Conservation (phyloP, 2,329 filamentous ascomycete species). For the Arthrobotrys conoides region DNA sequence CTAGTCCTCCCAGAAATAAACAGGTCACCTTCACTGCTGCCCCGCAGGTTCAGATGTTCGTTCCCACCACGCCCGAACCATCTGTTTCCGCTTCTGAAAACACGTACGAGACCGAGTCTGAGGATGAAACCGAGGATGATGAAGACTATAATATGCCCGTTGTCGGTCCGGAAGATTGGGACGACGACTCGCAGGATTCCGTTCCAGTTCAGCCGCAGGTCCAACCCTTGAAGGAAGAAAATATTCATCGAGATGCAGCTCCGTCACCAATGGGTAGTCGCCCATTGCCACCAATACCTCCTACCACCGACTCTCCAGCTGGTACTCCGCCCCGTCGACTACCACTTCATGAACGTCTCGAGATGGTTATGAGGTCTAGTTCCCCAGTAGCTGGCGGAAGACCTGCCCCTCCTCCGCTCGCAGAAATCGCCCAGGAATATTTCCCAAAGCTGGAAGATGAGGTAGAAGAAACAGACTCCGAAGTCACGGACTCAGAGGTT, state of each 20-base stretch:
- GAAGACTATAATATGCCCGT: conserved; percentile 85
- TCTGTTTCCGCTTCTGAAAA: conserved; percentile 92
- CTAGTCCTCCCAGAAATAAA: conserved; percentile 85
- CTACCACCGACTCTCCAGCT: conserved; percentile 66
- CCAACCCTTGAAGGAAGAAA: conserved; percentile 68
- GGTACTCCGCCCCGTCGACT: conserved; percentile 53
- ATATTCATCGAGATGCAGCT: conserved; percentile 31
- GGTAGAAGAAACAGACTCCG: conserved; percentile 63
- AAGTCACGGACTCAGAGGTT: conserved; percentile 58
- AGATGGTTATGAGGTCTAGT: conserved; percentile 75
- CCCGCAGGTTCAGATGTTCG: conserved; percentile 96
- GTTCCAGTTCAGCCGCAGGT: conserved; percentile 80
- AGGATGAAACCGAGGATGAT: conserved; percentile 74
- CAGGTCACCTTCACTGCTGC: conserved; percentile 97
- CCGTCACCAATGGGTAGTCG: conserved; percentile 69
- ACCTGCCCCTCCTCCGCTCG: conserved; percentile 25
- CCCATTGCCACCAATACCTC: conserved; percentile 88
- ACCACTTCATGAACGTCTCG: conserved; percentile 62
- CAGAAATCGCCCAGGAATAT: conserved; percentile 50
- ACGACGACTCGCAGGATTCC: conserved; percentile 69
- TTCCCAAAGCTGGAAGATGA: conserved; percentile 70
- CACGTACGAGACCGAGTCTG: conserved; percentile 82
- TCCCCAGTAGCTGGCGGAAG: conserved; percentile 72
- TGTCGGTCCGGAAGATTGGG: conserved; percentile 96
- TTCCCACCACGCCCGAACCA: conserved; percentile 96